phyloP scores from a whole-genome alignment of 2,329 filamentous ascomycete genomes.

The Ambrosiella xylebori region DNA sequence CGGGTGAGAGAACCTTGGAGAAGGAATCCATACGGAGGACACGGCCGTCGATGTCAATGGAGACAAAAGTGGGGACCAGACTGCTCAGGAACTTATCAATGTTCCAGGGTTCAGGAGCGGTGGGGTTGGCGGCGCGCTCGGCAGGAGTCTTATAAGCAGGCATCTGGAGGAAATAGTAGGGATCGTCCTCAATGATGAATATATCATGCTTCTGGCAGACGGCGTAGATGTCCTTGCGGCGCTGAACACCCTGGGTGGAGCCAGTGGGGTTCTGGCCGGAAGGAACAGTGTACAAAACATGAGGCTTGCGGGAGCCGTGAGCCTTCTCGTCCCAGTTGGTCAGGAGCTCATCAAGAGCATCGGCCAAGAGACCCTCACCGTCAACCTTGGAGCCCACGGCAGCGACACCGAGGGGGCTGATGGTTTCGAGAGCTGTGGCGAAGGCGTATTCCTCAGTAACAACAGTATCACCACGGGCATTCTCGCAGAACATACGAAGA shows the following conservation, averaged over 20 bases:
- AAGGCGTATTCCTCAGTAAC: constrained; percentile 89
- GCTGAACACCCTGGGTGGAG: constrained; percentile 52
- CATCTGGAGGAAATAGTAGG: constrained; percentile 90
- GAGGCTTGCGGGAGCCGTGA: constrained; percentile 31
- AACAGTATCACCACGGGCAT: constrained; percentile 54
- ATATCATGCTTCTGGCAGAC: constrained; percentile 72
- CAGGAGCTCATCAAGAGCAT: constrained; percentile 34
- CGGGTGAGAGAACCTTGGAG: constrained; percentile 77
- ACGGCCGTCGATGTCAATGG: constrained; percentile 69
- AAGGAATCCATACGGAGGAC: constrained; percentile 87
- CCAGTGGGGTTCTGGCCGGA: constrained; percentile 87
- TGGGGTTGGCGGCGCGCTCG: constrained; percentile 41
- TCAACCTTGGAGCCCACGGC: constrained; percentile 35
- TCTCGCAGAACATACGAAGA: constrained; percentile 61
- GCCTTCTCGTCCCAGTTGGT: constrained; percentile 30
- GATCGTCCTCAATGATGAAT: constrained; percentile 80
- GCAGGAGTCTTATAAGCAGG: constrained; percentile 49
- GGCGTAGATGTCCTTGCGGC: constrained; percentile 56
- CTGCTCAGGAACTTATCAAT: constrained; percentile 57
- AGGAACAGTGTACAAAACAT: constrained; percentile 42
- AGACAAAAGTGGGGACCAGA: constrained; percentile 42
- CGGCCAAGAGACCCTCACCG: constrained; percentile 34
- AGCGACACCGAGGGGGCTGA: constrained; percentile 34
- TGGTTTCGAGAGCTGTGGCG: constrained; percentile 48
- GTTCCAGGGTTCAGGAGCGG: constrained; percentile 27